A percentile compares a stretch with the other conserved stretches of the same genome.
Conservation (phyloP, 306 rosid species). For the Medicago truncatula region DNA sequence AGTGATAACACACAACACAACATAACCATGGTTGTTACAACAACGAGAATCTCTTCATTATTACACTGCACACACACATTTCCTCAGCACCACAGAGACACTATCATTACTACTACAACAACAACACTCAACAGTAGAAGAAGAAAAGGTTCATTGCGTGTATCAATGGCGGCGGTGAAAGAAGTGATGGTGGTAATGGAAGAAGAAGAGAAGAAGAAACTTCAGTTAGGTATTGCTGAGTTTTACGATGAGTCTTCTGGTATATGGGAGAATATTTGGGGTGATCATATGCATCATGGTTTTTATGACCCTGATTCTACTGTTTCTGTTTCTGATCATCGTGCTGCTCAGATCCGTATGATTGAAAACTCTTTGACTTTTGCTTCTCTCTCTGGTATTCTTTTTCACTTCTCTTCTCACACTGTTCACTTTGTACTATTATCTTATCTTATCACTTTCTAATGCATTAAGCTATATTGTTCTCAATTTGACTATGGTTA, state of each 20-base stretch:
- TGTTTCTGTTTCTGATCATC: constrained; percentile 70
- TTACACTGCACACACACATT: not conserved
- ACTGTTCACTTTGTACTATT: not conserved
- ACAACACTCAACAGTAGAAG: not conserved
- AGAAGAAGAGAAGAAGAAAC: not conserved
- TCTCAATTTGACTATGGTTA: too few relatives aligned
- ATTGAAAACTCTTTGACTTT: constrained; percentile 76
- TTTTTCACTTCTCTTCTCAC: not conserved
- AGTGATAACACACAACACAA: too few relatives aligned
- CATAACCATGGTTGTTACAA: too few relatives aligned
- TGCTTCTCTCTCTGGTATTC: constrained; percentile 49
- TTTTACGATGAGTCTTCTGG: constrained; percentile 88
- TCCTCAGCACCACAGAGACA: not conserved
- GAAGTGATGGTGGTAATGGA: constrained; percentile 8
- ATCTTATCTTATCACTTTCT: not conserved
- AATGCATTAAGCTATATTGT: too few relatives aligned
- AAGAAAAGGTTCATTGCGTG: not conserved
- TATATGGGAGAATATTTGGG: constrained; percentile 89
- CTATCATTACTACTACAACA: not conserved
- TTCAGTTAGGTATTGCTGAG: constrained; percentile 78
- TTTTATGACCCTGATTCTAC: constrained; percentile 63
- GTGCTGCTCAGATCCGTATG: constrained; percentile 89
- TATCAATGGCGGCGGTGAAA: not conserved
- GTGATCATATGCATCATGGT: constrained; percentile 97
- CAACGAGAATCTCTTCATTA: not conserved